Percentiles rank a stretch among this genome's conserved stretches.
phyloP scores from a whole-genome alignment of 1,284 basidiomycete species.

The Melampsora abietis-canadensis region DNA sequence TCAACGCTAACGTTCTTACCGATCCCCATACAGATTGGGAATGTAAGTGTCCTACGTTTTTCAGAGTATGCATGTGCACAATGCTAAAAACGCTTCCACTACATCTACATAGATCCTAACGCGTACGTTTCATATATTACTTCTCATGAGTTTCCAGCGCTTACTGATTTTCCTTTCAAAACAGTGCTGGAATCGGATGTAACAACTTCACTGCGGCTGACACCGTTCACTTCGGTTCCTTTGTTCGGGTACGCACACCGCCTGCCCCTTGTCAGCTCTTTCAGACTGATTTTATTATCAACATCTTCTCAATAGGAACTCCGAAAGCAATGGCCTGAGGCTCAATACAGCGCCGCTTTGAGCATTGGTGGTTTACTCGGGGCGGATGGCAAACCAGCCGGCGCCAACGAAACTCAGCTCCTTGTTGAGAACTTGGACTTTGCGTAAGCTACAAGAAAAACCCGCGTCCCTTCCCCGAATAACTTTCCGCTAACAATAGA shows the following conservation, averaged over 20 bases:
- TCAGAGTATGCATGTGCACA: neutral
- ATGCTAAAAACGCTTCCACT: neutral
- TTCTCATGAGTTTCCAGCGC: neutral
- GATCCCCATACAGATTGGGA: conserved; percentile 14
- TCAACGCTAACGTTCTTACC: too few species aligned
- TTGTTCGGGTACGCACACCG: conserved; percentile 10
- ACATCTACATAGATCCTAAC: conserved; percentile 10
- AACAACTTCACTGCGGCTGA: conserved; percentile 15
- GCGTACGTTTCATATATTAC: conserved; percentile 4
- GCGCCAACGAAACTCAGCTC: neutral
- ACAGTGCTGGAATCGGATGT: conserved; percentile 31
- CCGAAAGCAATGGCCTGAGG: neutral
- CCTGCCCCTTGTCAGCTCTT: too few species aligned
- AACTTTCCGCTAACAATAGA: too few species aligned
- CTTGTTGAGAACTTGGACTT: conserved; percentile 3
- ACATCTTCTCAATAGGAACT: neutral
- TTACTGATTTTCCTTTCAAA: neutral
- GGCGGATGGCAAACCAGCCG: neutral
- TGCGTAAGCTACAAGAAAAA: neutral
- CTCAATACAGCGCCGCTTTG: conserved; percentile 4
- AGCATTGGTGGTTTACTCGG: conserved; percentile 6
- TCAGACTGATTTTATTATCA: neutral
- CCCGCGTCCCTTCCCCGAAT: too few species aligned
- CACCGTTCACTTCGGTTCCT: conserved; percentile 23
- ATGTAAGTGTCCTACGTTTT: conserved; percentile 3